phyloP scores from a whole-genome alignment of 371 early-diverging fungal species.

The Entomophthora muscae region DNA sequence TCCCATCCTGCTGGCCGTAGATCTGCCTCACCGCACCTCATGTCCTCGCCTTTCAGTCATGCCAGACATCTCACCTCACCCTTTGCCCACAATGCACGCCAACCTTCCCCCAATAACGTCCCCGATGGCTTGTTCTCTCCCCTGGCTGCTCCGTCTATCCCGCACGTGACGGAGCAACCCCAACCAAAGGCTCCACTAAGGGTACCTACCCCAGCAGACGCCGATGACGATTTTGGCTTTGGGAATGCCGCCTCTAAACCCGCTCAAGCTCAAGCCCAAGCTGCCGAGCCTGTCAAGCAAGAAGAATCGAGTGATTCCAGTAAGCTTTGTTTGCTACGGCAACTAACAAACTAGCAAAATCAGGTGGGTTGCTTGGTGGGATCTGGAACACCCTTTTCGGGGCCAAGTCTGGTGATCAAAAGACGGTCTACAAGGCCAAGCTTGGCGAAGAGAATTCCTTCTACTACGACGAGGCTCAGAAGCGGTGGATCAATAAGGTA shows the following conservation, averaged over 20 bases:
- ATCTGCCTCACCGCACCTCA: conserved; percentile 5
- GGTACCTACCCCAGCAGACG: conserved; percentile 14
- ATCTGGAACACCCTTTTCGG: conserved; percentile 21
- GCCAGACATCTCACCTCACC: background rate
- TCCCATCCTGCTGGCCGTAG: conserved; percentile 1
- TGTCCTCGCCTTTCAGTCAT: conserved; percentile 11
- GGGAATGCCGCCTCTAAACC: conserved; percentile 18
- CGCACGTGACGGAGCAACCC: background rate
- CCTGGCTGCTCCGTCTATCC: background rate
- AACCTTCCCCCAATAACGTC: background rate
- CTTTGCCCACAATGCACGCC: background rate
- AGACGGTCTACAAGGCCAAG: conserved; percentile 27
- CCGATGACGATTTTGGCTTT: conserved; percentile 33
- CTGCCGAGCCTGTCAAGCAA: conserved; percentile 7
- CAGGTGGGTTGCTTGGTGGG: conserved; percentile 19
- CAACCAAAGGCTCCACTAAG: background rate
- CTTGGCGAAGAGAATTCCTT: conserved; percentile 44
- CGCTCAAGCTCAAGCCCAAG: conserved; percentile 10
- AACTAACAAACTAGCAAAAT: too few relatives aligned
- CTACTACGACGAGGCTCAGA: conserved; percentile 42
- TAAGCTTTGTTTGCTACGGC: background rate
- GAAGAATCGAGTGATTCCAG: background rate
- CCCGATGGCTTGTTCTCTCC: background rate
- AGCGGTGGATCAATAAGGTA: conserved; percentile 33
- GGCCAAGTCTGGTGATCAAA: conserved; percentile 18